These are phyloP conservation scores for Pleurostoma richardsiae DNA, from an alignment of 2,329 filamentous ascomycete species.

Conservation along the genomic window DNA sequence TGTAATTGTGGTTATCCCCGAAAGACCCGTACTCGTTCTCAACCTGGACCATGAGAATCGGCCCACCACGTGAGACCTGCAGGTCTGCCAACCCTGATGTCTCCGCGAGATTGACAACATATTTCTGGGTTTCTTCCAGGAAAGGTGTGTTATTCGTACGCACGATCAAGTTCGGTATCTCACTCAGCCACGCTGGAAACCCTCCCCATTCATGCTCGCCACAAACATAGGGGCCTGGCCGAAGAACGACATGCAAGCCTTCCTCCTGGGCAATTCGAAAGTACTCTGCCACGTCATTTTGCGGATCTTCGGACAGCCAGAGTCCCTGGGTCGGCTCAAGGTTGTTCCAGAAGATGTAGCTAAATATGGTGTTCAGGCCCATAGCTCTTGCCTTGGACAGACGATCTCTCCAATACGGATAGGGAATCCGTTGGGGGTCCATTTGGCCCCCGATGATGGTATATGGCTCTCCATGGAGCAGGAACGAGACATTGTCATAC, in stretches of 20 bases:
- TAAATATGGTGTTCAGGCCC: conserved; percentile 45
- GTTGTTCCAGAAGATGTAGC: conserved; percentile 46
- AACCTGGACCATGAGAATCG: conserved; percentile 44
- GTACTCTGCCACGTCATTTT: conserved; percentile 43
- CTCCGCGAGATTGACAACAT: conserved; percentile 30
- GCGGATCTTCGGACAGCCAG: conserved; percentile 27
- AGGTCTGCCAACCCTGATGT: conserved; percentile 21
- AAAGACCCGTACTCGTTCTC: conserved; percentile 48
- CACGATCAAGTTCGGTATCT: conserved; percentile 32
- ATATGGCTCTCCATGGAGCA: conserved; percentile 31
- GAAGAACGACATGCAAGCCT: conserved; percentile 37
- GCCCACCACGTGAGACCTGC: conserved; percentile 35
- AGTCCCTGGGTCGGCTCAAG: conserved; percentile 33
- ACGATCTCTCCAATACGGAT: conserved; percentile 39
- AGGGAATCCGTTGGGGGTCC: conserved; percentile 43
- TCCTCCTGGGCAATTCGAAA: conserved; percentile 40
- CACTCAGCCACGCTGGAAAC: conserved; percentile 38
- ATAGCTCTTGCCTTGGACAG: conserved; percentile 36
- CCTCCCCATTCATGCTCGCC: conserved; percentile 45
- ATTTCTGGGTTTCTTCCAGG: conserved; percentile 27
- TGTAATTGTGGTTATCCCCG: conserved; percentile 38
- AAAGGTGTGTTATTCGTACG: conserved; percentile 33
- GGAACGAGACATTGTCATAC: conserved; percentile 31
- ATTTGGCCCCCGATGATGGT: conserved; percentile 44
- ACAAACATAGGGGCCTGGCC: conserved; percentile 43